Base-by-base conservation (phyloP, 257 asterid genomes). In the Solanum sejunctum region DNA sequence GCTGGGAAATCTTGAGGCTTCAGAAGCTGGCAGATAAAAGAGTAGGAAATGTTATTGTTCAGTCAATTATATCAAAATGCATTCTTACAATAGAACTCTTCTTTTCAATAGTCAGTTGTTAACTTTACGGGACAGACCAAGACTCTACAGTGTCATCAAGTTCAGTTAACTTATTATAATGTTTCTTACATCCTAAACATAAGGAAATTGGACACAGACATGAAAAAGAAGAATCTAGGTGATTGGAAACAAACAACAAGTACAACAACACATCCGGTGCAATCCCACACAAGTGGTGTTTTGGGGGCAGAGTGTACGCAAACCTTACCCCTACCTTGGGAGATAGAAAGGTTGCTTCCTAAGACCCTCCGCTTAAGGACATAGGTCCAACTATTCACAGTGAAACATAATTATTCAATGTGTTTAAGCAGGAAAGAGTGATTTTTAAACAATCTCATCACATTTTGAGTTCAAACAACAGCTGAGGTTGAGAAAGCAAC, bases 1-100 rank as follows among this genome's bases (percentile, higher is more conserved):
- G 89, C 93, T 87, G 55, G 93, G 89, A 58, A 41, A 78, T 80
- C 86, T 88, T 8, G 92, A 88, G 70, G 91, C 92, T 84, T 89
- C 98, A 90, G 89, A 86, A 86, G 84, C 61, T 81, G 63, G 82
- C 39, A 15, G 13, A 77, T 23, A 77, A 51, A 75, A 51, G 63
- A 4, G 2, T 23, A 49, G 10, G 45, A 51, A 77, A 49, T 77
- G 82, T 77, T 18, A 77, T 77, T 32, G 8, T 26, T 75, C 12
- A 49, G 7, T 75, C 23, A 7, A 8, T 4, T 13, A 54, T 49
- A 51, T 52, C 23, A 73, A 47, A 12, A 73, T 45, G 21, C n/a
- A 21, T 49, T 75, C 16, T 77, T 23, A 10, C 16, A 23, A 49
- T 77, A 77, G 8, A 51, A 51, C 13, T 51, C 21, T 8, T 5